These are phyloP conservation scores for Cercospora sp. DNA, from an alignment of 2,329 filamentous ascomycete genomes.

Conservation along the genomic window DNA sequence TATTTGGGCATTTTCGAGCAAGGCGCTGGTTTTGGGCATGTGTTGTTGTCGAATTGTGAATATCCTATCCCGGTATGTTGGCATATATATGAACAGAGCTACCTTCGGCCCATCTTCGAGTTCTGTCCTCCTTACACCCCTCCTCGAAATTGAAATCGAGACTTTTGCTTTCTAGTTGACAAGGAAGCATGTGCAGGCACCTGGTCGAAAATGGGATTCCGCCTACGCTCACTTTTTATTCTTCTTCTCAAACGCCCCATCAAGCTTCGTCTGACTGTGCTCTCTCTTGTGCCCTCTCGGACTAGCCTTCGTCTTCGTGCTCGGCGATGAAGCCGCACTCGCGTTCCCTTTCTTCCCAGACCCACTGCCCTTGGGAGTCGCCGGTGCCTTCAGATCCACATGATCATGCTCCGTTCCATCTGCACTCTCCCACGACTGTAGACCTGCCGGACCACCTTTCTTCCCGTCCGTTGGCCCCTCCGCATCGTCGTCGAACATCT, in stretches of 20 bases:
- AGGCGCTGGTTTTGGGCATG: neutral
- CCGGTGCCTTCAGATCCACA: constrained; percentile 18
- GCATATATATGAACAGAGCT: neutral
- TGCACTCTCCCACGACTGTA: constrained; percentile 33
- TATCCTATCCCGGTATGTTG: neutral
- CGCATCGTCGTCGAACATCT: constrained; percentile 49
- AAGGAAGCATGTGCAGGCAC: neutral
- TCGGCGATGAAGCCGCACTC: neutral
- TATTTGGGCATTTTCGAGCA: neutral
- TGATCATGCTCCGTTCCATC: constrained; percentile 31
- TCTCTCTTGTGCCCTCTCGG: constrained; percentile 36
- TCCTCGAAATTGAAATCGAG: neutral
- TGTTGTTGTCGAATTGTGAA: neutral
- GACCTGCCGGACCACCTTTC: constrained; percentile 43
- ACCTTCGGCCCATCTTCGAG: neutral
- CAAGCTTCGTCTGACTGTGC: constrained; percentile 37
- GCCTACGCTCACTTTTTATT: neutral
- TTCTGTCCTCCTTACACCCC: neutral
- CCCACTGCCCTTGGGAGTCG: constrained; percentile 16
- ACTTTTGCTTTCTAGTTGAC: too few species aligned
- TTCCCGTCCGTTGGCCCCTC: constrained; percentile 48
- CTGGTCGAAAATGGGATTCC: neutral
- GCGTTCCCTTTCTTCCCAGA: neutral
- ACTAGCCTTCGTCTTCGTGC: constrained; percentile 15
- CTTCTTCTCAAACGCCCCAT: constrained; percentile 37